These are phyloP conservation scores for Yarrowia osloensis DNA, from an alignment of 805 yeast genomes.

Conservation along the genomic window DNA sequence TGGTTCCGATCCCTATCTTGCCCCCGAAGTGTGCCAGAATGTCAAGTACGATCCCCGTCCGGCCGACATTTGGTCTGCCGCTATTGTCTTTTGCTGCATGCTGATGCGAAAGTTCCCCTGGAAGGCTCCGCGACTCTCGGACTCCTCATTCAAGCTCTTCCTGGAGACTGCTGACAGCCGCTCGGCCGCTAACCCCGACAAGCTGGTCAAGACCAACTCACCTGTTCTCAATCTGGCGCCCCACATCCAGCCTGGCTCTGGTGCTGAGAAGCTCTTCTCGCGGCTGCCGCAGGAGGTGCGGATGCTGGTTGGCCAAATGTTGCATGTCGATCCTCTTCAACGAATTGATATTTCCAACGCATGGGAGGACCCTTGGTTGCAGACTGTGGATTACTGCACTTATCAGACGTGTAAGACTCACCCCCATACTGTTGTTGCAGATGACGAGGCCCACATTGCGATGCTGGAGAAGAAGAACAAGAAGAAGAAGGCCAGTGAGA, in stretches of 20 bases:
- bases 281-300: slow-evolving; percentile 71
- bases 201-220: background rate
- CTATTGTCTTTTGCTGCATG: slow-evolving; percentile 91
- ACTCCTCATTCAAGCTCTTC: slow-evolving; percentile 73
- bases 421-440: slow-evolving; percentile 85
- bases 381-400: slow-evolving; percentile 68
- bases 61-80: slow-evolving; percentile 91
- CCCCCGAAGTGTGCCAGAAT: slow-evolving; percentile 79
- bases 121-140: slow-evolving; percentile 83
- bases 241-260: slow-evolving; percentile 41
- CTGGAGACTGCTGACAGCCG: slow-evolving; percentile 6
- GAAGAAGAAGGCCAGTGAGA: slow-evolving; percentile 56
- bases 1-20: slow-evolving; percentile 93
- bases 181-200: slow-evolving; percentile 1
- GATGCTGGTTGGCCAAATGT: slow-evolving; percentile 64
- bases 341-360: slow-evolving; percentile 64
- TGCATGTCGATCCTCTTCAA: slow-evolving; percentile 59
- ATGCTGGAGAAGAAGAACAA: slow-evolving; percentile 73
- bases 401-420: slow-evolving; percentile 49
- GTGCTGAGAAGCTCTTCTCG: slow-evolving; percentile 68
- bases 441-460: slow-evolving; percentile 93
- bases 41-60: slow-evolving; percentile 77
- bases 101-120: slow-evolving; percentile 86
- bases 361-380: slow-evolving; percentile 58
- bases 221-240: slow-evolving; percentile 22